Evolutionary conservation across 345 rosid genomes (phyloP).

Genomic region (Balakata baccata): DNA sequence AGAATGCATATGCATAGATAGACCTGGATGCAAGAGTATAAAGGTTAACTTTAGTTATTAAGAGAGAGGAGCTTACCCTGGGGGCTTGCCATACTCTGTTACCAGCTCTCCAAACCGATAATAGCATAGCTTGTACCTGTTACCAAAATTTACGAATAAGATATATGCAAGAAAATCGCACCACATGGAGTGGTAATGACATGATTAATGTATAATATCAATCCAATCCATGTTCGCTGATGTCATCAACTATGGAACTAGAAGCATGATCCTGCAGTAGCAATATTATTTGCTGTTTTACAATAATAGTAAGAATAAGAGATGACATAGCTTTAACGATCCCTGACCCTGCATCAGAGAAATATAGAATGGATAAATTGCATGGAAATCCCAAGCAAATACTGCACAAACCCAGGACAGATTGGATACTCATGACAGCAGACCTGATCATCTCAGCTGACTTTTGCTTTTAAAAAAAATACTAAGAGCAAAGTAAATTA

Average conservation of each 20-base stretch:
- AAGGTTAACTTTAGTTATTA: background rate
- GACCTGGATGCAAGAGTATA: background rate
- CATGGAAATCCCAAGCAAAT: background rate
- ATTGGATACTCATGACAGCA: background rate
- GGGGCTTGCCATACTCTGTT: conserved; percentile 88
- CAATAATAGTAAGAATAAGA: background rate
- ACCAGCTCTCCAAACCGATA: conserved; percentile 94
- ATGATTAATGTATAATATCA: background rate
- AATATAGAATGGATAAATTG: background rate
- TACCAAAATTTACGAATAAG: conserved; percentile 14
- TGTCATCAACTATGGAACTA: background rate
- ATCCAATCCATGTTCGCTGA: background rate
- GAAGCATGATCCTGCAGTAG: background rate
- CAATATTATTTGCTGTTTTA: background rate
- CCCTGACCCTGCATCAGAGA: background rate
- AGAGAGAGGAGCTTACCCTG: conserved; percentile 59
- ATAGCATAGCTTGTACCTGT: conserved; percentile 91
- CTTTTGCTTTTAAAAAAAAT: background rate
- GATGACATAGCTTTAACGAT: background rate
- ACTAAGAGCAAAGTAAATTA: background rate
- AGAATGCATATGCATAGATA: background rate
- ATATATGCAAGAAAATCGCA: background rate
- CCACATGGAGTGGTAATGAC: background rate
- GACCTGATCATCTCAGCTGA: background rate
- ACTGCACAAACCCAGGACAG: background rate